A percentile compares a stretch with the other conserved stretches of the same genome.
phyloP scores from a whole-genome alignment of 371 early-diverging fungal genomes.

The Rhizopus stolonifer region DNA sequence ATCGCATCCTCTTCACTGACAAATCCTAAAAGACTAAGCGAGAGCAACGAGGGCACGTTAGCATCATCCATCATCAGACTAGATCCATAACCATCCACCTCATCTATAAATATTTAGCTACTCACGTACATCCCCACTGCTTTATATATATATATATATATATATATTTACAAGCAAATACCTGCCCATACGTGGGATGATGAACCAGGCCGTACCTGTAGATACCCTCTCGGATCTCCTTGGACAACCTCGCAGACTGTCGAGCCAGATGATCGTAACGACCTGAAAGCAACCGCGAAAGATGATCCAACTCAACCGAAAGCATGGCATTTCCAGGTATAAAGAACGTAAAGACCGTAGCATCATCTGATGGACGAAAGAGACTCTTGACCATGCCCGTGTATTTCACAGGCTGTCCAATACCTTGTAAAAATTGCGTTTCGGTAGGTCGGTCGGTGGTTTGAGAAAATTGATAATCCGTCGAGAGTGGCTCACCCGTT shows the following conservation, averaged over 20 bases:
- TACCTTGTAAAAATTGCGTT: slow-evolving; percentile 54
- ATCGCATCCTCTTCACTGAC: slow-evolving; percentile 43
- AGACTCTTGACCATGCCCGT: slow-evolving; percentile 62
- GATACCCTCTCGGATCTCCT: slow-evolving; percentile 58
- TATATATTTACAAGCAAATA: slow-evolving; percentile 46
- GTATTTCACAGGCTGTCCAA: slow-evolving; percentile 54
- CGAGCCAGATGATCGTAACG: too few relatives aligned
- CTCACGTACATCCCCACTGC: too few relatives aligned
- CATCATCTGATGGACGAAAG: slow-evolving; percentile 71
- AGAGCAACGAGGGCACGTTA: slow-evolving; percentile 64
- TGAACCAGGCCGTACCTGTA: slow-evolving; percentile 46
- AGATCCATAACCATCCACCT: slow-evolving; percentile 71
- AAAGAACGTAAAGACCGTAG: slow-evolving; percentile 60
- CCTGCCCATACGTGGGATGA: slow-evolving; percentile 45
- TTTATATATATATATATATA: not conserved
- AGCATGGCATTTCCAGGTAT: slow-evolving; percentile 72
- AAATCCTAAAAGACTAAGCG: slow-evolving; percentile 64
- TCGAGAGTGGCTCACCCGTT: slow-evolving; percentile 27
- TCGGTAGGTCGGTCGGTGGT: slow-evolving; percentile 51
- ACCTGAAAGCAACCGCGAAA: slow-evolving; percentile 26
- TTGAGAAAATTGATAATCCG: slow-evolving; percentile 32
- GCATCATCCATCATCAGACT: slow-evolving; percentile 69
- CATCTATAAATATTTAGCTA: slow-evolving; percentile 27
- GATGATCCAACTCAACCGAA: slow-evolving; percentile 53
- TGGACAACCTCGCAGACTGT: slow-evolving; percentile 29